Evolutionary conservation across 2,329 filamentous ascomycete species (phyloP).

Genomic region (Colletotrichum sp.): DNA sequence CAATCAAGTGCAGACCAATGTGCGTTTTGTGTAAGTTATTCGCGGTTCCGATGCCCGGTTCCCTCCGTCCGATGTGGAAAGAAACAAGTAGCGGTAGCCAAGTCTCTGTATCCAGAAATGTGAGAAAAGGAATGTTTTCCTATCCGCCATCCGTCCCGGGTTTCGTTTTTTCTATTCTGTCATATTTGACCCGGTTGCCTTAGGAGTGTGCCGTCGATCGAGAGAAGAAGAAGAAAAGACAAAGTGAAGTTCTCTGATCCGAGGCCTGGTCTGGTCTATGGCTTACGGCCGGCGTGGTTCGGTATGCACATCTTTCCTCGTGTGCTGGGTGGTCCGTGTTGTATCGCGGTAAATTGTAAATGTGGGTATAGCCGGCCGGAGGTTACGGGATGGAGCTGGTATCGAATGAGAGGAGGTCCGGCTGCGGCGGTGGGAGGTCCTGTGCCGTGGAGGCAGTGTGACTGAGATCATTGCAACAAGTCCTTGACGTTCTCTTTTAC

Average conservation of each 20-base stretch:
- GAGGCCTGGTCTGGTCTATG: neutral
- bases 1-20: neutral
- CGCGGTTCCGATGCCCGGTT: neutral
- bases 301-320: neutral
- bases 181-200: neutral
- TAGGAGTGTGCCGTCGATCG: neutral
- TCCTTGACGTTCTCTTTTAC: constrained; percentile 66
- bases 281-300: neutral
- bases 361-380: neutral
- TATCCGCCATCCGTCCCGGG: neutral
- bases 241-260: neutral
- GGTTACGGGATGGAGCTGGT: neutral
- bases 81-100: neutral
- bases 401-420: neutral
- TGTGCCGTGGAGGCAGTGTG: neutral
- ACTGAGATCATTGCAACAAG: constrained; percentile 46
- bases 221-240: neutral
- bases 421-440: neutral
- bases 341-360: neutral
- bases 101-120: neutral
- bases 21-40: neutral
- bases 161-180: neutral
- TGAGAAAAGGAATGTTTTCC: neutral
- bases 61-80: neutral
- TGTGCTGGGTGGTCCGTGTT: neutral